Evolutionary conservation across 2,329 filamentous ascomycete genomes (phyloP).

Genomic region (Alternaria arbusti): DNA sequence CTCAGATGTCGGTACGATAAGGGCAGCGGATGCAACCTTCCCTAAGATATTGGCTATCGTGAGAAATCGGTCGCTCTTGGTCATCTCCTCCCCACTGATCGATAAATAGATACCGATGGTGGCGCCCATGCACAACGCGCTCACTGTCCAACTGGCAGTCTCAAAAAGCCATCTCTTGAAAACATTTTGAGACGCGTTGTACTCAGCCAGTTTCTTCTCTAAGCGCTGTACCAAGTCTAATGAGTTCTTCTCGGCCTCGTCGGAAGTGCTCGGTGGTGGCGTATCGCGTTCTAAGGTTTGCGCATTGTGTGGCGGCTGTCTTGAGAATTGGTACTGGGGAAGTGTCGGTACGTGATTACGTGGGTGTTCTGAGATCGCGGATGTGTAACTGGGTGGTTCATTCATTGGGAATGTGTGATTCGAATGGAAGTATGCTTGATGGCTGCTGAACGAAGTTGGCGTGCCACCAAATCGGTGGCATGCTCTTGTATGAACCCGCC

Average conservation of each 20-base stretch:
- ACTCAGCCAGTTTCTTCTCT: conserved; percentile 28
- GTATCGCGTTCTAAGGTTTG: too few relatives aligned
- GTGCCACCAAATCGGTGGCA: too few relatives aligned
- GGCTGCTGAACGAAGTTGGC: too few relatives aligned
- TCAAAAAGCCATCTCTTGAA: conserved; percentile 39
- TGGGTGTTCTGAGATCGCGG: not conserved
- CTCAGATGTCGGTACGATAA: conserved; percentile 31
- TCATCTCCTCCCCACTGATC: not conserved
- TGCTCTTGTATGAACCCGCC: too few relatives aligned
- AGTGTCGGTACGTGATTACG: not conserved
- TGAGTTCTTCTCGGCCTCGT: too few relatives aligned
- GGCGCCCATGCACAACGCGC: conserved; percentile 16
- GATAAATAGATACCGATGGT: conserved; percentile 11
- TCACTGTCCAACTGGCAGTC: conserved; percentile 20
- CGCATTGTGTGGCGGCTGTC: too few relatives aligned
- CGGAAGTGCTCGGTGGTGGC: too few relatives aligned
- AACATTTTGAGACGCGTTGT: conserved; percentile 25
- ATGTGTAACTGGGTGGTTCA: not conserved
- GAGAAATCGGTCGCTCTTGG: conserved; percentile 5
- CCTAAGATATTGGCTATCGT: conserved; percentile 6
- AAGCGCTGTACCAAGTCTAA: conserved; percentile 28
- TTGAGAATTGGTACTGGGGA: not conserved
- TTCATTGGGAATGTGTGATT: not conserved
- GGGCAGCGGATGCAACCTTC: conserved; percentile 25
- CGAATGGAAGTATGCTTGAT: too few relatives aligned